These are phyloP conservation scores for Trichomonas vaginalis DNA, from an alignment of 208 protist genomes.

Conservation along the genomic window DNA sequence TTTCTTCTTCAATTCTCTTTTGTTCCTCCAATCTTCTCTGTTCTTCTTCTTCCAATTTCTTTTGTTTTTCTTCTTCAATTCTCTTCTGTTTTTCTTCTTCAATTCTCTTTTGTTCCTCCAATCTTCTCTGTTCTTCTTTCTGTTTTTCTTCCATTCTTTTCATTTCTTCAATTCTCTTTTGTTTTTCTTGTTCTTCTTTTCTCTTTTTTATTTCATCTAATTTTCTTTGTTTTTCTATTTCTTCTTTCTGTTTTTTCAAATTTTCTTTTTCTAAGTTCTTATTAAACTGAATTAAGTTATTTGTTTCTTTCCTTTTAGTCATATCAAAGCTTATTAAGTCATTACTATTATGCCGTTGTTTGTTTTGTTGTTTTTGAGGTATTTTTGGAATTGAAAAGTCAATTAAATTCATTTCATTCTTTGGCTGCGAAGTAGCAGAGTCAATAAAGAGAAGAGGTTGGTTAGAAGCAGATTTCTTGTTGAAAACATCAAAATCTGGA, in stretches of 20 bases:
- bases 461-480: not conserved
- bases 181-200: not conserved
- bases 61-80: not conserved
- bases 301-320: too few species aligned
- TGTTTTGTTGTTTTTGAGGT: too few species aligned
- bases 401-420: not conserved
- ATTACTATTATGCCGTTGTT: too few species aligned
- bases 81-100: slow-evolving; percentile 4
- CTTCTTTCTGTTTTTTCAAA: too few species aligned
- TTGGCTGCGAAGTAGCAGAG: not conserved
- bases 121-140: not conserved
- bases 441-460: not conserved
- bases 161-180: not conserved
- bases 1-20: not conserved
- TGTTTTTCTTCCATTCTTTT: not conserved
- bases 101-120: not conserved
- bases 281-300: too few species aligned
- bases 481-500: not conserved
- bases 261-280: too few species aligned
- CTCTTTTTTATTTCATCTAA: not conserved
- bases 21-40: not conserved
- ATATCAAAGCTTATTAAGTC: too few species aligned
- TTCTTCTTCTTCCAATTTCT: slow-evolving; percentile 6
- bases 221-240: not conserved
- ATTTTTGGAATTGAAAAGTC: not conserved